A percentile compares a stretch with the other conserved stretches of the same genome.
Evolutionary conservation across 2,329 filamentous ascomycete species (phyloP).

Genomic region (Pezicula radicicola): DNA sequence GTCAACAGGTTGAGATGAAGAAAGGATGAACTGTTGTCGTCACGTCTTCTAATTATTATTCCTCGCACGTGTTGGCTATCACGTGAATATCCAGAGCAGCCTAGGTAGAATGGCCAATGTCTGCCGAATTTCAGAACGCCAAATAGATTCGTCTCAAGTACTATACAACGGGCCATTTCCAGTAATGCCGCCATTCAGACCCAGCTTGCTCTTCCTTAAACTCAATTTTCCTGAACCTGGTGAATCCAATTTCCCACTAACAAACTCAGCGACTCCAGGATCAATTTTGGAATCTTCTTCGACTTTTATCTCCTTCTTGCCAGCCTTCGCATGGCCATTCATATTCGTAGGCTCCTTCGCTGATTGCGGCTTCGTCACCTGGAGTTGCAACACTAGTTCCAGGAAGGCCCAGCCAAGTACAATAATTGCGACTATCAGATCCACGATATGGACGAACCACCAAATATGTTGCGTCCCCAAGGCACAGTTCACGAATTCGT

Average conservation of each 20-base stretch:
- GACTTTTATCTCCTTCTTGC: background rate
- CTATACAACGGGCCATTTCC: background rate
- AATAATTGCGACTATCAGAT: constrained; percentile 31
- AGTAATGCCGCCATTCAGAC: background rate
- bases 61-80: no score
- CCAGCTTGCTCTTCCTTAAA: background rate
- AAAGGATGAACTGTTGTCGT: no score
- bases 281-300: background rate
- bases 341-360: background rate
- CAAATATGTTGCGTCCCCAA: constrained; percentile 87
- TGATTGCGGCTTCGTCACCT: background rate
- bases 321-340: background rate
- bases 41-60: no score
- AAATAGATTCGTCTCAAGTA: no score
- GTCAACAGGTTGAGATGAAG: no score
- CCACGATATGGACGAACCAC: constrained; percentile 84
- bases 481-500: constrained; percentile 75
- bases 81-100: no score
- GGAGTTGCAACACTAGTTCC: no score
- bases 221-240: background rate
- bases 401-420: background rate
- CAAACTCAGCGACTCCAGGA: background rate
- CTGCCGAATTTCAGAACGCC: no score
- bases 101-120: no score
- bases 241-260: background rate